Evolutionary conservation across 148 eudicot species (phyloP), one percentile per base, ranked within the genome.

Genomic region (Spergularia marina): DNA sequence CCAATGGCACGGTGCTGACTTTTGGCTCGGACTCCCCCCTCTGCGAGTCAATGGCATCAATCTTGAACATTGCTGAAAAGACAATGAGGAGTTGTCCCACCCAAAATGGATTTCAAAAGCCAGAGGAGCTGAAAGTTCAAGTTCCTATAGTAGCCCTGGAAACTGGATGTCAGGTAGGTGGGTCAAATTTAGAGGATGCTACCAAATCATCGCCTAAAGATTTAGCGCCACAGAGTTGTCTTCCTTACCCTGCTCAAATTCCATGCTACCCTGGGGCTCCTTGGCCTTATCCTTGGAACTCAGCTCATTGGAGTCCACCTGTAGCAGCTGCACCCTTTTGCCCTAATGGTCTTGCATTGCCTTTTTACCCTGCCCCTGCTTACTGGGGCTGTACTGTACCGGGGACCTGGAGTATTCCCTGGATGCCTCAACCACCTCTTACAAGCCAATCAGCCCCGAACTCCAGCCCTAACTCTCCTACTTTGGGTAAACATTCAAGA

Each of bases 401-500:
- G 0, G 79, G 86, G n/a, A 5, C 85, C 34, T 88, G 87, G 89
- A 83, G 56, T 74, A 81, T 83, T 64, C 84, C 87, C 13, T 86
- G 81, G 88, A 41, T 83, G 21, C 15, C 82, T 21, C 89, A 78
- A 13, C 78, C 74, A 9, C 57, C 82, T 57, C 44, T 76, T 34
- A 40, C 60, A 10, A 72, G 54, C 67, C 82, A 73, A 4, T 40
- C 84, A 20, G 62, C 71, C 49, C 76, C 80, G 7, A 62, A 77
- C 55, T 83, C 89, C 1, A 74, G 84, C 66, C 87, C 94, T 18
- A 77, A 68, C 69, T 86, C 91, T 39, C 90, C 89, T 2, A 69
- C 72, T 34, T 66, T 88, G 16, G 95, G 95, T 68, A 90, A 90
- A 70, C 95, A 85, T 71, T 79, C 87, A 10, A 80, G 95, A 74